Base-by-base conservation (phyloP, 192 early-diverging fungal genomes). In the Coemansia umbellata region DNA sequence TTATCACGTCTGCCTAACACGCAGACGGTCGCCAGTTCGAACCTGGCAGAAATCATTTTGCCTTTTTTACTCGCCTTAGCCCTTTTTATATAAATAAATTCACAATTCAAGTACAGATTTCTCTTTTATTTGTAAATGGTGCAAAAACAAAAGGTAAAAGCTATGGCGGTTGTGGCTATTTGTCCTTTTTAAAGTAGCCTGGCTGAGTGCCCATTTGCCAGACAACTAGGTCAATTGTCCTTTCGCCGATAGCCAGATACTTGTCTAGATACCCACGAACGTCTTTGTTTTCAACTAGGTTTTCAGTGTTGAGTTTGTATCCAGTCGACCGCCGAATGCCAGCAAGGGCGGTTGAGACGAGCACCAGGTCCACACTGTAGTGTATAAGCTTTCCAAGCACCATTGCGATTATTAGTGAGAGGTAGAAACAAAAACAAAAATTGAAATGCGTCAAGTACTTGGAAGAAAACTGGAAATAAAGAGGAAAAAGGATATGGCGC, bases 1-100 rank as follows among this genome's bases (percentile, higher is more conserved):
- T 73, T 66, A 73, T 56, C 54, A 47, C 54, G 54, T 36, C 54
- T 56, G 54, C 43, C 58, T 69, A 59, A 69, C 74, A 69, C 74
- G 63, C 58, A 77, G 67, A 62, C 60, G 74, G 74, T 77, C 67
- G 67, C 62, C 67, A 61, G 74, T 69, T 77, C 74, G 62, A 69
- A 53, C 58, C 74, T 61, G 67, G 62, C 62, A 58, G 60, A 53
- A 62, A 66, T 69, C 67, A 69, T 31, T 64, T 50, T 37, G 45
- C 39, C 31, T 53, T 40, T 47, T 18, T 55, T 27, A 41, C n/a
- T n/a, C n/a, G n/a, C n/a, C n/a, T n/a, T n/a, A n/a, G n/a, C n/a
- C n/a, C n/a, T 21, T 54, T 28, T 37, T 55, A 60, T 45, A 21
- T 13, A 23, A 23, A 45, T 45, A 24, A 14, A 45, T 43, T 33